Evolutionary conservation across 352 stramenopile genomes (phyloP), one percentile per base, ranked within the genome.

Genomic region (Plasmopara viticola): DNA sequence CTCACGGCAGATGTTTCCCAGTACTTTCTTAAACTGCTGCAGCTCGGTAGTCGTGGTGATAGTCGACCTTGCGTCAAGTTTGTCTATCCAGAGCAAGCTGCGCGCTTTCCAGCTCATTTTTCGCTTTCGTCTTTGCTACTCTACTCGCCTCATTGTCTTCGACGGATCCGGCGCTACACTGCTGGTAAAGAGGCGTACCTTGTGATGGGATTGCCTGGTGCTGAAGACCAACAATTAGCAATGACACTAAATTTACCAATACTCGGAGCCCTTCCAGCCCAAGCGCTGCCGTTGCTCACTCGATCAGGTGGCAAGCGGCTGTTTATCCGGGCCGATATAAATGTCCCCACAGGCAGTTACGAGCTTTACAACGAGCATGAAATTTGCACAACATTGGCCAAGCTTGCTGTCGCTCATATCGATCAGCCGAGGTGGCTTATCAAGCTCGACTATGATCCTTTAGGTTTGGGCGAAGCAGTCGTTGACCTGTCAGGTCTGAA

Each of bases 331-430:
- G 80, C 86, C 1, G 83, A 95, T 48, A 85, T 96, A 14, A 95
- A 92, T 57, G 78, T 92, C 4, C 86, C 84, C 13, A 77, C 70
- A 5, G 89, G 87, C 25, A 87, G 82, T 6, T 90, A 95, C 57
- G 89, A 95, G 49, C 62, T 97, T 29, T 96, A 95, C 56, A 75
- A 94, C 52, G 78, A 93, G 17, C 79, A 94, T 34, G 87, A 97
- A 48, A 46, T 96, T 12, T 70, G 85, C 20, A 67, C 86, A 17
- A 70, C 86, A 15, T 69, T 97, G 15, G 73, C 85, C 20, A 94
- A 95, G 57, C 78, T 97, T 38, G 86, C 90, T 39, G 72, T 91
- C 17, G 61, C 80, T 35, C 82, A 97, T 55, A 56, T 95, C 25
- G 79, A 95, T 20, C 62, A 94, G 31, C 64, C 65, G 38, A 58